Percentiles rank a stretch among this genome's conserved stretches.
phyloP scores from a whole-genome alignment of 129 eudicot genomes.

The Helianthus annuus region DNA sequence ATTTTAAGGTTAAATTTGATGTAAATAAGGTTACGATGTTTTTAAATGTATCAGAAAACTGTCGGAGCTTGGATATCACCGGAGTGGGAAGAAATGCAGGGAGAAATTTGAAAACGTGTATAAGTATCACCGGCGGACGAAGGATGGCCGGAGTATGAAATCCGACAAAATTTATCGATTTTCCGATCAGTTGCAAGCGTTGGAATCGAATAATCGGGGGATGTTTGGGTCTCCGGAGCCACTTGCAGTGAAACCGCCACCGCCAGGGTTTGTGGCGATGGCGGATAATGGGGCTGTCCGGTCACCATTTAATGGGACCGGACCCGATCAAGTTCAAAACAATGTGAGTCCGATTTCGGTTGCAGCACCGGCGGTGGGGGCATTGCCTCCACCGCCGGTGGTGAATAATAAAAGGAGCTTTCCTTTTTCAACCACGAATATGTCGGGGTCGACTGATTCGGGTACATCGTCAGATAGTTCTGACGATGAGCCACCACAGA shows the following conservation, averaged over 20 bases:
- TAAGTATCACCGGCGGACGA: conserved; percentile 47
- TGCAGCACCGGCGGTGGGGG: conserved; percentile 32
- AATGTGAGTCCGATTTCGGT: conserved; percentile 37
- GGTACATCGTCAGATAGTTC: conserved; percentile 32
- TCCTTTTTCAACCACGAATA: conserved; percentile 25
- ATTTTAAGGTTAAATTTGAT: conserved; percentile 8
- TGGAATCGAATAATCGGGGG: conserved; percentile 17
- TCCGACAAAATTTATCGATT: conserved; percentile 42
- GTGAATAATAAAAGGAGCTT: conserved; percentile 29
- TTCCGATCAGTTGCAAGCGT: conserved; percentile 42
- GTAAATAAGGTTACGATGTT: conserved; percentile 2
- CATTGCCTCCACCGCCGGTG: conserved; percentile 25
- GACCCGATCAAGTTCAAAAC: conserved; percentile 24
- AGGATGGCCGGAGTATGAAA: conserved; percentile 37
- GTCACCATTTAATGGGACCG: conserved; percentile 1
- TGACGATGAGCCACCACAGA: conserved; percentile 27
- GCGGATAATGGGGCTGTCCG: conserved; percentile 4
- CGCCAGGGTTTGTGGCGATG: conserved; percentile 6
- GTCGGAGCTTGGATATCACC: conserved; percentile 37
- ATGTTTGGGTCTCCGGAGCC: conserved; percentile 12
- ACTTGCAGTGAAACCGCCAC: conserved; percentile 11
- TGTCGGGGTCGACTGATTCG: conserved; percentile 30
- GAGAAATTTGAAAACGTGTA: conserved; percentile 50
- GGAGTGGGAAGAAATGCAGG: conserved; percentile 52
- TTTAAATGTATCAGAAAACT: conserved; percentile 35